These are phyloP conservation scores for Fusarium coicis DNA, from an alignment of 2,329 filamentous ascomycete species.

Conservation along the genomic window DNA sequence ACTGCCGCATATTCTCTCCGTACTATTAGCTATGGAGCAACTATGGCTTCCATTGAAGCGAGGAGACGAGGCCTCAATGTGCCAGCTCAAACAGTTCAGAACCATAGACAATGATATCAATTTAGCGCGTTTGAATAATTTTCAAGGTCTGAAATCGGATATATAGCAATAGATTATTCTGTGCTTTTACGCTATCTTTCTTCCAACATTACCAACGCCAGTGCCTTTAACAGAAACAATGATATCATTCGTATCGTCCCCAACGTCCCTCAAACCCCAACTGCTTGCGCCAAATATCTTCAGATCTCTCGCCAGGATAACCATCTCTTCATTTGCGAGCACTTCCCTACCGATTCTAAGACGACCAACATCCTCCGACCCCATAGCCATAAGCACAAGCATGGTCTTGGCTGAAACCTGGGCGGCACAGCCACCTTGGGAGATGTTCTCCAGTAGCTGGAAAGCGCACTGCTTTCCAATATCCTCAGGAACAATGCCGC, in stretches of 20 bases:
- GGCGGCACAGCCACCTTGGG: constrained; percentile 83
- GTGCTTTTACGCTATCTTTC: constrained; percentile 75
- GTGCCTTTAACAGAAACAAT: constrained; percentile 91
- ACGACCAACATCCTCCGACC: constrained; percentile 92
- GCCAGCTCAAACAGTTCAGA: constrained; percentile 32
- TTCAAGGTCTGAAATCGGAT: constrained; percentile 12
- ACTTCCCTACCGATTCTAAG: constrained; percentile 84
- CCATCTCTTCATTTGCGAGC: constrained; percentile 80
- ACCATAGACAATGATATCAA: constrained; percentile 33
- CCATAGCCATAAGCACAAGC: constrained; percentile 96
- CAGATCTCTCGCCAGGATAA: constrained; percentile 85
- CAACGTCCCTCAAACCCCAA: constrained; percentile 86
- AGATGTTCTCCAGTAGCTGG: constrained; percentile 86
- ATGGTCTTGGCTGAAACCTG: constrained; percentile 77
- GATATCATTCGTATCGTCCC: constrained; percentile 75
- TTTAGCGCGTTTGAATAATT: not conserved
- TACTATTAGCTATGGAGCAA: constrained; percentile 65
- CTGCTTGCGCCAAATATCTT: constrained; percentile 89
- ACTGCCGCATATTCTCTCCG: constrained; percentile 64
- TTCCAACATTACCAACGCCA: constrained; percentile 93
- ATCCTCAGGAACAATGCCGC: constrained; percentile 88
- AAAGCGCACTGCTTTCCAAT: constrained; percentile 89
- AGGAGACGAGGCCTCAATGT: constrained; percentile 48
- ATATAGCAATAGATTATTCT: constrained; percentile 35
- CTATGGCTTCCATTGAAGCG: constrained; percentile 63